These are phyloP conservation scores for Xylaria sp. DNA, from an alignment of 2,329 filamentous ascomycete species.

Conservation along the genomic window DNA sequence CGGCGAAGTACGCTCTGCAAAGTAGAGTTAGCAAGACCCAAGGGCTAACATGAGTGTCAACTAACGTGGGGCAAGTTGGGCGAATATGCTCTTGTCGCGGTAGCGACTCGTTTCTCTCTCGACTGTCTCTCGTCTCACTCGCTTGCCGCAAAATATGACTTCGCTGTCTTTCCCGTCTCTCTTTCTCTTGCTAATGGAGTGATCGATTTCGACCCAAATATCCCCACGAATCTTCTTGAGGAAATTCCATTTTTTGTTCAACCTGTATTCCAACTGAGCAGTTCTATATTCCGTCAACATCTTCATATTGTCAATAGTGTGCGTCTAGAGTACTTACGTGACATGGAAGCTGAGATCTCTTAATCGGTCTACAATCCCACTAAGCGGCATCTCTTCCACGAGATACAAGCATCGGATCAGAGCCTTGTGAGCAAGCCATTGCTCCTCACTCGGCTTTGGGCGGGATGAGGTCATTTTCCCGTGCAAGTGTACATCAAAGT, in stretches of 20 bases:
- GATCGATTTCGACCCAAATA: constrained; percentile 11
- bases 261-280: neutral
- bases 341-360: neutral
- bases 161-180: constrained; percentile 14
- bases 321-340: constrained; percentile 1
- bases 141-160: constrained; percentile 20
- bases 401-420: constrained; percentile 1
- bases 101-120: constrained; percentile 14
- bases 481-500: neutral
- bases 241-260: neutral
- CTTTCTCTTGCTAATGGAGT: constrained; percentile 6
- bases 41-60: neutral
- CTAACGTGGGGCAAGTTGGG: neutral
- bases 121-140: constrained; percentile 3
- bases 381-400: neutral
- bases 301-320: neutral
- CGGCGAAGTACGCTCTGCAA: neutral
- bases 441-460: constrained; percentile 4
- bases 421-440: constrained; percentile 12
- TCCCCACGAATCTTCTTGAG: neutral
- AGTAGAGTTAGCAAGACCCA: neutral
- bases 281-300: neutral
- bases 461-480: constrained; percentile 3
- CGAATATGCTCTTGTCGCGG: constrained; percentile 8
- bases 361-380: neutral